Conservation (phyloP, 2,329 filamentous ascomycete genomes). For the Talaromyces sp. region DNA sequence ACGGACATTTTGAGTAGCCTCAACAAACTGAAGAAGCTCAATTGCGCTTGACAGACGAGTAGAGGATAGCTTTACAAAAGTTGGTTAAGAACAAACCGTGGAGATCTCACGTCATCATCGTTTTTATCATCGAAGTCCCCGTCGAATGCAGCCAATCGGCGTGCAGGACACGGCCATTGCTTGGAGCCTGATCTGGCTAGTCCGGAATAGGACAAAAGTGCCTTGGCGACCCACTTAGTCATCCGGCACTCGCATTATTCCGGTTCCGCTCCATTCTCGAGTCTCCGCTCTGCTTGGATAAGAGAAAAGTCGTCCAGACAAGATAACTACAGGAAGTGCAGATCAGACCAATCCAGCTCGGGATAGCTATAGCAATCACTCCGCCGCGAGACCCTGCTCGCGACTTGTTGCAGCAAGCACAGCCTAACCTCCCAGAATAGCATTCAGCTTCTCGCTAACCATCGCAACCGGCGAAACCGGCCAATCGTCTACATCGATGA, state of each 20-base stretch:
- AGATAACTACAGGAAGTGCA: background rate
- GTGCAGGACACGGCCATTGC: background rate
- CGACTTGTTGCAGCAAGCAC: background rate
- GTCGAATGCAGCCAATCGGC: slow-evolving; percentile 10
- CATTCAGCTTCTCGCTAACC: background rate
- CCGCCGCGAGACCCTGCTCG: background rate
- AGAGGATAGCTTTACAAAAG: background rate
- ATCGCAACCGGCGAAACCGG: slow-evolving; percentile 14
- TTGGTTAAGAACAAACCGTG: background rate
- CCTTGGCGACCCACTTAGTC: background rate
- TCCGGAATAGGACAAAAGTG: background rate
- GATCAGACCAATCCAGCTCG: background rate
- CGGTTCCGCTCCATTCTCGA: background rate
- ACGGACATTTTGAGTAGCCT: slow-evolving; percentile 11
- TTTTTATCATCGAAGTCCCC: background rate
- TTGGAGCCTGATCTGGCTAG: background rate
- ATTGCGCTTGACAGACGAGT: background rate
- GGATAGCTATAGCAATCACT: slow-evolving; percentile 1
- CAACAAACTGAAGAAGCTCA: background rate
- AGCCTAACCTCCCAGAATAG: background rate
- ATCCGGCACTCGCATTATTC: background rate
- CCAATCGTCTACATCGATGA: slow-evolving; percentile 18
- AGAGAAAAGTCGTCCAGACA: slow-evolving; percentile 3
- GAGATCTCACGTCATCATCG: background rate
- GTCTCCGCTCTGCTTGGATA: background rate